These are phyloP conservation scores for Letharia lupina DNA, from an alignment of 495 filamentous ascomycete genomes.

Conservation along the genomic window DNA sequence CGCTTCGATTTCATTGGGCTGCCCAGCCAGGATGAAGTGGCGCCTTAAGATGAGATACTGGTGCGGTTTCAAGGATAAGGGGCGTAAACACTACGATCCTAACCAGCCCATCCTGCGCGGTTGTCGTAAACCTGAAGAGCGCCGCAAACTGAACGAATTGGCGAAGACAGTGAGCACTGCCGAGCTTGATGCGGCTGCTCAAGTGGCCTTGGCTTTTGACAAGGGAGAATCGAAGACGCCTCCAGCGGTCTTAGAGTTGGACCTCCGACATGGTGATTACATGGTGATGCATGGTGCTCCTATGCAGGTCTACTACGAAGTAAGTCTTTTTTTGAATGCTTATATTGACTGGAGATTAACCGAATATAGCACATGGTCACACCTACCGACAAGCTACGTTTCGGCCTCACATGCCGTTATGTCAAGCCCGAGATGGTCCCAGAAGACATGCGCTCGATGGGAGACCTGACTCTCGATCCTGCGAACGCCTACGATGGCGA, in stretches of 20 bases:
- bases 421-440: conserved; percentile 17
- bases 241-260: conserved; percentile 27
- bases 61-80: conserved; percentile 32
- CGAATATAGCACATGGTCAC: conserved; percentile 51
- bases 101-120: conserved; percentile 29
- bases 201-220: conserved; percentile 23
- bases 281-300: conserved; percentile 70
- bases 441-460: conserved; percentile 3
- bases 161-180: conserved; percentile 15
- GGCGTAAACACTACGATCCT: conserved; percentile 23
- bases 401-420: conserved; percentile 37
- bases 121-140: conserved; percentile 34
- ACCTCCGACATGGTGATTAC: conserved; percentile 68
- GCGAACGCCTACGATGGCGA: conserved; percentile 19
- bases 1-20: conserved; percentile 66
- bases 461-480: conserved; percentile 2
- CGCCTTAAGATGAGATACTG: conserved; percentile 56
- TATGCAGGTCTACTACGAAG: conserved; percentile 68
- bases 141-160: conserved; percentile 32
- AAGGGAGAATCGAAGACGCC: conserved; percentile 17
- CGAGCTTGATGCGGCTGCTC: conserved; percentile 21
- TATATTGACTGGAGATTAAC: conserved; percentile 17
- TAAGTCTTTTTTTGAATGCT: conserved; percentile 29
- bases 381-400: conserved; percentile 51
- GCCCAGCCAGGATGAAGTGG: conserved; percentile 57